These are phyloP conservation scores for Phytophthora hibernalis DNA, from an alignment of 352 stramenopile species.

Conservation along the genomic window DNA sequence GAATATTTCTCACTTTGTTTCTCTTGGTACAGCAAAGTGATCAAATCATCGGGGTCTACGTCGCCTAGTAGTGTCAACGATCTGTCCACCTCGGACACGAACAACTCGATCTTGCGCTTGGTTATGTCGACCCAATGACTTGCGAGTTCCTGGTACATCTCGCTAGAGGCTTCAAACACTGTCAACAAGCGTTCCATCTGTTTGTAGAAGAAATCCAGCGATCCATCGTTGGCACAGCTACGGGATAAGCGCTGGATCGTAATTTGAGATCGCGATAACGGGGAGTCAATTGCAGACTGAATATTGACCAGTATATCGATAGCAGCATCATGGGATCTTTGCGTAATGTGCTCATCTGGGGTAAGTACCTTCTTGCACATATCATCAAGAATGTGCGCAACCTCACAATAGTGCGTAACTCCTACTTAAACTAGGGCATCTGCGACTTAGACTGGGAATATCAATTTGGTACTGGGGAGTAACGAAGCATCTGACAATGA, in stretches of 20 bases:
- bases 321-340: background rate
- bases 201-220: conserved; percentile 8
- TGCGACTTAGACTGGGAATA: too few species aligned
- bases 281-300: background rate
- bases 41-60: background rate
- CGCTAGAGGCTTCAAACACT: background rate
- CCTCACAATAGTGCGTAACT: too few species aligned
- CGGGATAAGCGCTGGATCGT: background rate
- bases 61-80: background rate
- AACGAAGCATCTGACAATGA: too few species aligned
- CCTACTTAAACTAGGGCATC: too few species aligned
- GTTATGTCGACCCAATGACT: background rate
- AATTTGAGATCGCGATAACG: too few species aligned
- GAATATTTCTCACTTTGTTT: background rate
- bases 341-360: background rate
- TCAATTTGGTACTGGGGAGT: too few species aligned
- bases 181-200: background rate
- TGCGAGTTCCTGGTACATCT: background rate
- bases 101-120: background rate
- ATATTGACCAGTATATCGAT: background rate
- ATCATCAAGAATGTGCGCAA: too few species aligned
- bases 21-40: background rate
- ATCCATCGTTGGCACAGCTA: background rate
- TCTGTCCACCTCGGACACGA: conserved; percentile 4
- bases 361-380: background rate